These are phyloP conservation scores for Rutidosis leptorrhynchoides DNA, from an alignment of 129 eudicot genomes.

Conservation along the genomic window DNA sequence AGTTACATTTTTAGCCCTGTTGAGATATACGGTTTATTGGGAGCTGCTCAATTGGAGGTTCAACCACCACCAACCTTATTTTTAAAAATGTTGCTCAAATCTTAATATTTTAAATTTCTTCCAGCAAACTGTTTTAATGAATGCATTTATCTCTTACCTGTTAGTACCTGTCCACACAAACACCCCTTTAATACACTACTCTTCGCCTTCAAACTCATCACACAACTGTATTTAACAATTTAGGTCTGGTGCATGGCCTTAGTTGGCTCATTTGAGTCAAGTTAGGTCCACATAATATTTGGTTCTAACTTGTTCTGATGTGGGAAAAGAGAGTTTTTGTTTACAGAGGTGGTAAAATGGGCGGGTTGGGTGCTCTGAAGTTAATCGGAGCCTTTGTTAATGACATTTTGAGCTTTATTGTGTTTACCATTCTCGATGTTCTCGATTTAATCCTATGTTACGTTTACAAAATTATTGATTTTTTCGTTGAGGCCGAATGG, in stretches of 20 bases:
- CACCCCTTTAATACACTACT: constrained; percentile 32
- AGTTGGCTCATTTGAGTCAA: background rate
- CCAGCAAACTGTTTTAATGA: constrained; percentile 46
- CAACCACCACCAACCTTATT: constrained; percentile 90
- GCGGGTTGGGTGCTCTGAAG: constrained; percentile 18
- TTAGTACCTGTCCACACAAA: constrained; percentile 40
- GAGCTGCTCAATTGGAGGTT: constrained; percentile 53
- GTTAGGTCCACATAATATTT: background rate
- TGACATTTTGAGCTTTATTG: constrained; percentile 57
- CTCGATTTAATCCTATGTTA: constrained; percentile 66
- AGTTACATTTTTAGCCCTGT: constrained; percentile 30
- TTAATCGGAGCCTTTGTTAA: constrained; percentile 47
- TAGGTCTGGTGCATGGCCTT: constrained; percentile 27
- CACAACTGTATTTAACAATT: constrained; percentile 26
- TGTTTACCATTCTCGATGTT: constrained; percentile 62
- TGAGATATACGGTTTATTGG: constrained; percentile 25
- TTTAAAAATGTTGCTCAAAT: constrained; percentile 33
- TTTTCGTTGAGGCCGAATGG: constrained; percentile 81
- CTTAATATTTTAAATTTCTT: constrained; percentile 17
- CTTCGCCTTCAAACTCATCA: constrained; percentile 24
- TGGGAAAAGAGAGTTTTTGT: constrained; percentile 9
- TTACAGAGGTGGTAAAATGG: constrained; percentile 28
- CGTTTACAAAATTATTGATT: constrained; percentile 55
- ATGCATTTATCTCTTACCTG: constrained; percentile 53
- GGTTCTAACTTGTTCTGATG: constrained; percentile 4